phyloP scores from a whole-genome alignment of 352 stramenopile species.

The Pythium pyrilobum region DNA sequence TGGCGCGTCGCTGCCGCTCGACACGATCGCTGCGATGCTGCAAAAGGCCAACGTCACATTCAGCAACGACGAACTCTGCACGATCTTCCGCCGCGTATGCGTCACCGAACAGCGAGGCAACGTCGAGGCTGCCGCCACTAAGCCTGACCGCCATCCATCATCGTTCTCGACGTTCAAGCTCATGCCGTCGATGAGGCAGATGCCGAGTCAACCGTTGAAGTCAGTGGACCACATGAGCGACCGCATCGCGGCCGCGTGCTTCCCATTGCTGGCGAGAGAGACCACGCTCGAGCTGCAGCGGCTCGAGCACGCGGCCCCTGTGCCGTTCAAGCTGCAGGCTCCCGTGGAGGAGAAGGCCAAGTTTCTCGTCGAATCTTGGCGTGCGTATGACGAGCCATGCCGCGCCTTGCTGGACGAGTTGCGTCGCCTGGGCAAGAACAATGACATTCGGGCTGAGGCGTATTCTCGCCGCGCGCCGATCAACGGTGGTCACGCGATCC shows the following conservation, averaged over 20 bases:
- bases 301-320: conserved; percentile 28
- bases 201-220: no score
- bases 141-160: neutral
- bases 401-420: conserved; percentile 49
- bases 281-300: conserved; percentile 30
- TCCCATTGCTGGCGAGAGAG: conserved; percentile 44
- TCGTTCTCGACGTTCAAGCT: neutral
- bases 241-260: conserved; percentile 57
- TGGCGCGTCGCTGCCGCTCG: conserved; percentile 43
- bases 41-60: conserved; percentile 41
- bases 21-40: conserved; percentile 42
- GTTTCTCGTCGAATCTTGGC: conserved; percentile 52
- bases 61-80: conserved; percentile 55
- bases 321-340: conserved; percentile 35
- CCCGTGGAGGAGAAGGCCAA: conserved; percentile 42
- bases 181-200: no score
- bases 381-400: conserved; percentile 45
- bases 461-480: conserved; percentile 15
- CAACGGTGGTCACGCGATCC: conserved; percentile 10
- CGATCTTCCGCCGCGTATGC: conserved; percentile 53
- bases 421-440: conserved; percentile 47
- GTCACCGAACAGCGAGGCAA: conserved; percentile 32
- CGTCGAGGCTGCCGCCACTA: neutral
- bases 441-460: conserved; percentile 56
- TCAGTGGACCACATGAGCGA: conserved; percentile 44